These are phyloP conservation scores for Trichoderma afroharzianum DNA, from an alignment of 2,329 filamentous ascomycete species.

Conservation along the genomic window DNA sequence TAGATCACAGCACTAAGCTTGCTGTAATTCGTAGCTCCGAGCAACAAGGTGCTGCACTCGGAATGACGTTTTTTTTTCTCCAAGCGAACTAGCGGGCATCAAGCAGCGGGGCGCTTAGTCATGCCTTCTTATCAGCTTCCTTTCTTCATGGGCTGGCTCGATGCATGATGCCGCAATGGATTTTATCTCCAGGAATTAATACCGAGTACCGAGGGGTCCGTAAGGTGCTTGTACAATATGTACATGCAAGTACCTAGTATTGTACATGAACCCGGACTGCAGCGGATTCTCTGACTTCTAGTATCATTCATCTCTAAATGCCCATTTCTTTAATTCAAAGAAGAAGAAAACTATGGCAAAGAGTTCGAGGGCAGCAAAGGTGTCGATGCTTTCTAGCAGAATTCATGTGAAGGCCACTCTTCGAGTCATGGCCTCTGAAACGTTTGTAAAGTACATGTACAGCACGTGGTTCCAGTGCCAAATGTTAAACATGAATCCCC, in stretches of 20 bases:
- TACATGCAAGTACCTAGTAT: too few relatives aligned
- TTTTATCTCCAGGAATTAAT: slow-evolving; percentile 3
- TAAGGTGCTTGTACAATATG: neutral
- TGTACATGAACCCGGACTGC: neutral
- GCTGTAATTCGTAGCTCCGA: neutral
- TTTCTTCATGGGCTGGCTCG: neutral
- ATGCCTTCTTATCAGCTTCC: neutral
- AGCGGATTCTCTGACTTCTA: neutral
- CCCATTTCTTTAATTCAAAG: neutral
- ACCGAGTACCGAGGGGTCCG: slow-evolving; percentile 1
- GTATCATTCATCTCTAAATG: neutral
- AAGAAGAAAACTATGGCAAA: neutral
- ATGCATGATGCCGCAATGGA: neutral
- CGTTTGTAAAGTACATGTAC: neutral
- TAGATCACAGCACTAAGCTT: neutral
- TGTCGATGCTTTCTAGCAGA: neutral
- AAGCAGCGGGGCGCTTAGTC: neutral
- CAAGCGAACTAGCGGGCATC: neutral
- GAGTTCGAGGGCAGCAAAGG: neutral
- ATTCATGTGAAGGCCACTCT: neutral
- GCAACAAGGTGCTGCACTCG: neutral
- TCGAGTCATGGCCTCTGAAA: neutral
- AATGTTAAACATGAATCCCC: neutral
- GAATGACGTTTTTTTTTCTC: slow-evolving; percentile 3
- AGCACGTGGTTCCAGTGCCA: neutral